phyloP scores from a whole-genome alignment of 2,329 filamentous ascomycete species.

The Bipolaris bicolor region DNA sequence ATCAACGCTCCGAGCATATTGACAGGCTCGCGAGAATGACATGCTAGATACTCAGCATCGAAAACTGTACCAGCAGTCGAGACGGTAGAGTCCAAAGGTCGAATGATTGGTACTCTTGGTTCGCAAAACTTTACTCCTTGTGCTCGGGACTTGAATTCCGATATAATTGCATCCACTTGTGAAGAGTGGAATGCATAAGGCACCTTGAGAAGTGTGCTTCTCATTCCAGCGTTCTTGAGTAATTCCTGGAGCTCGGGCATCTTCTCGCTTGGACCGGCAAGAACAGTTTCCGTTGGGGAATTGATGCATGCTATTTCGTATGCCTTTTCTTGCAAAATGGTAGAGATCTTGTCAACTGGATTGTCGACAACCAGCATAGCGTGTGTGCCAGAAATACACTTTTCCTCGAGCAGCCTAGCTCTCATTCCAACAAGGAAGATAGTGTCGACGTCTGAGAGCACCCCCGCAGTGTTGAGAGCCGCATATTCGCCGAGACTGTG shows the following conservation, averaged over 20 bases:
- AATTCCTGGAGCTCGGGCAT: neutral
- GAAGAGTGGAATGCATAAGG: neutral
- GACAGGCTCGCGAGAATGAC: constrained; percentile 49
- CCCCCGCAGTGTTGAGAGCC: constrained; percentile 40
- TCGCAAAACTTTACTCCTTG: constrained; percentile 6
- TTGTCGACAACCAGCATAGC: constrained; percentile 36
- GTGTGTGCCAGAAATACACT: constrained; percentile 29
- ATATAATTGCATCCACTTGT: neutral
- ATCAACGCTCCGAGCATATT: constrained; percentile 55
- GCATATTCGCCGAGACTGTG: constrained; percentile 27
- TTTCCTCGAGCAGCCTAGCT: constrained; percentile 37
- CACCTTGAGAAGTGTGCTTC: neutral
- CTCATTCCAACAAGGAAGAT: constrained; percentile 47
- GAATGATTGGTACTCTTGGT: constrained; percentile 50
- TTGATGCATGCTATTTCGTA: neutral
- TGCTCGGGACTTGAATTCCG: neutral
- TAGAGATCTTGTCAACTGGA: neutral
- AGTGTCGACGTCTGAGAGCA: constrained; percentile 41
- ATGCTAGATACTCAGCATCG: constrained; percentile 17
- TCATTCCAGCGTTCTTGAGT: neutral
- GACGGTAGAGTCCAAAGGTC: constrained; percentile 52
- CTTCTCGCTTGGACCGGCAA: neutral
- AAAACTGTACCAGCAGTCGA: constrained; percentile 46
- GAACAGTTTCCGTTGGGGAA: neutral
- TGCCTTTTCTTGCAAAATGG: neutral